These are phyloP conservation scores for Rugonectria rugulosa DNA, from an alignment of 2,329 filamentous ascomycete genomes.

Conservation along the genomic window DNA sequence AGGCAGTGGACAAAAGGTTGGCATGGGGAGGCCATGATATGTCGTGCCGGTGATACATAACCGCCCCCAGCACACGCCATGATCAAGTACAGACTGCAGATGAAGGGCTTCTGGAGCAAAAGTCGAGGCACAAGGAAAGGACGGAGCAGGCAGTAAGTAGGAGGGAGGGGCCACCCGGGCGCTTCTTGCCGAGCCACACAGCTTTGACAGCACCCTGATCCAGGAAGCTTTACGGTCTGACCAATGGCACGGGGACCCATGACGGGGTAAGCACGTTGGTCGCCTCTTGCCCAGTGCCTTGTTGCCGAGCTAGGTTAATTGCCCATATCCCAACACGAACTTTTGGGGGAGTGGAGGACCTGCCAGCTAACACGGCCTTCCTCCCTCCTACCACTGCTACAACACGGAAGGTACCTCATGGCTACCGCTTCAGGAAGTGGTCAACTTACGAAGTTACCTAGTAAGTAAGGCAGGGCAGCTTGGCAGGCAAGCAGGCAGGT, in stretches of 20 bases:
- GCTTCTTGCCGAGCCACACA: conserved; percentile 17
- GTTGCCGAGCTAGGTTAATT: conserved; percentile 14
- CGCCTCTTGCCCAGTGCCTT: conserved; percentile 12
- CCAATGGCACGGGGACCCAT: conserved; percentile 4
- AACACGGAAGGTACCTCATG: too few relatives aligned
- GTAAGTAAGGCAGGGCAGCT: too few relatives aligned
- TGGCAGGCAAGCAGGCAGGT: too few relatives aligned
- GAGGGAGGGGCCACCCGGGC: conserved; percentile 5
- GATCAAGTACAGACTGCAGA: background rate
- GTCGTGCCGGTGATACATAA: background rate
- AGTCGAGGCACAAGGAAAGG: too few relatives aligned
- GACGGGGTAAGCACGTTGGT: conserved; percentile 6
- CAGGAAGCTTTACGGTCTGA: conserved; percentile 13
- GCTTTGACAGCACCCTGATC: conserved; percentile 3
- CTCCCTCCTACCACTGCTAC: too few relatives aligned
- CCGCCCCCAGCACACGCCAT: background rate
- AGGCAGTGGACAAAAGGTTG: background rate
- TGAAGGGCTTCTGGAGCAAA: too few relatives aligned
- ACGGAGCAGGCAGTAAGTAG: background rate
- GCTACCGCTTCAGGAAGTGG: too few relatives aligned
- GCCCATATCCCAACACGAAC: conserved; percentile 17
- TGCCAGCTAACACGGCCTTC: background rate
- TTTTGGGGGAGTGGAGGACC: conserved; percentile 1
- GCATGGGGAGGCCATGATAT: background rate
- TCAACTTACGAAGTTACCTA: too few relatives aligned